Percentiles rank a stretch among this genome's conserved stretches.
phyloP scores from a whole-genome alignment of 805 yeast species.

The Isabelozyma heimii region DNA sequence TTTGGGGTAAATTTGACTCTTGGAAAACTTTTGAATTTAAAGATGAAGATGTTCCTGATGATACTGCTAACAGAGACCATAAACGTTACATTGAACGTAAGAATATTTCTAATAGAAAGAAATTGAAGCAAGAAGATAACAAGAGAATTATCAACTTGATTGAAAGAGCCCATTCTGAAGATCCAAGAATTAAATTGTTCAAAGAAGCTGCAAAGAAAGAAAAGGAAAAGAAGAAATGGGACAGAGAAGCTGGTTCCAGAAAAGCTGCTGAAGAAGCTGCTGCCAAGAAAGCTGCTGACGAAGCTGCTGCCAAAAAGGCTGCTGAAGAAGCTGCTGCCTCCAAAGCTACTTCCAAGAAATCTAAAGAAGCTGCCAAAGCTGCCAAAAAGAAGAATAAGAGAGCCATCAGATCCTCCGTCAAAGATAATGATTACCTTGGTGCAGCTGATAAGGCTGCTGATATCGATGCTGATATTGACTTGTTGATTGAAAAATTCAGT shows the following conservation, averaged over 20 bases:
- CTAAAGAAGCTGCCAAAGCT: conserved; percentile 94
- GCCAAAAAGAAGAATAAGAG: conserved; percentile 98
- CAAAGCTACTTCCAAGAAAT: conserved; percentile 65
- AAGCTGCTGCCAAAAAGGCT: conserved; percentile 71
- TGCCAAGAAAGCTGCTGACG: conserved; percentile 84
- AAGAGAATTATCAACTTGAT: conserved; percentile 82
- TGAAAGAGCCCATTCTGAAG: conserved; percentile 84
- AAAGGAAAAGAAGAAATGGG: conserved; percentile 95
- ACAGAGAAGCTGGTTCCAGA: conserved; percentile 95
- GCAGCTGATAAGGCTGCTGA: conserved; percentile 64
- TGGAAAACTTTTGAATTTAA: conserved; percentile 98
- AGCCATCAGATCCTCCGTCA: conserved; percentile 73
- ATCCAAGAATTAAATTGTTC: conserved; percentile 92
- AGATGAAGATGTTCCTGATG: conserved; percentile 99
- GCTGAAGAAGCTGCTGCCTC: conserved; percentile 66
- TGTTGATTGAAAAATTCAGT: conserved; percentile 74
- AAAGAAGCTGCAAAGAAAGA: conserved; percentile 93
- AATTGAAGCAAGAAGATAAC: conserved; percentile 96
- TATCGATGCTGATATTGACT: conserved; percentile 77
- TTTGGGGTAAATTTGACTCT: conserved; percentile 94
- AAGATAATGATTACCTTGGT: conserved; percentile 84
- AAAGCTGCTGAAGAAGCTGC: conserved; percentile 93
- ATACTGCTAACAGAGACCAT: conserved; percentile 98
- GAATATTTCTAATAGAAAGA: conserved; percentile 93
- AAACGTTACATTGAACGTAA: conserved; percentile 98